Base-by-base conservation (phyloP, 2,329 filamentous ascomycete genomes). In the Tothia fuscella region DNA sequence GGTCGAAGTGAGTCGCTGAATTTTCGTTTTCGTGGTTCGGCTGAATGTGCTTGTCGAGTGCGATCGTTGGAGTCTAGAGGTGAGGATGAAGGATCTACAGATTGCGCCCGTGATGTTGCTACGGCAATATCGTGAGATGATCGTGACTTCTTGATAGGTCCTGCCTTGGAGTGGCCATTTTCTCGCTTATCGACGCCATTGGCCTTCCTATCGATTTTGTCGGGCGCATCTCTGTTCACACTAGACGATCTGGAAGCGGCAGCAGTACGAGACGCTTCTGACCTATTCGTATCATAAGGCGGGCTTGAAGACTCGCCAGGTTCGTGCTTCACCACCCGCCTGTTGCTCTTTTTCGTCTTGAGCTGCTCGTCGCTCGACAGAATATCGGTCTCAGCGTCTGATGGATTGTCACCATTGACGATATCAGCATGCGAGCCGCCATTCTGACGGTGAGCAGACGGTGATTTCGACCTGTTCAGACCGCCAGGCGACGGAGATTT, bases 361-460 rank as follows among this genome's bases (percentile, higher is more conserved):
- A 63, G 58, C 24, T 62, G 57, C 22, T 38, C 41, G 37, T 51
- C 47, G 49, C 50, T 48, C n/a, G 56, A 61, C 37, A 67, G 57
- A 28, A 69, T 64, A 44, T 68, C 60, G 24, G 67, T 70, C 54
- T 70, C 67, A 39, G 66, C 67, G 53, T 70, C 67, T 13, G 65
- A 68, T 48, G 66, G 63, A 48, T 60, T 61, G 41, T 59, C 56
- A 25, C 56, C 60, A 45, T 62, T 31, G 28, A 13, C 16, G 10
- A 13, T 20, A 21, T 22, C 22, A 14, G 36, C 14, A n/a, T 29
- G 29, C 7, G 26, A 24, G 38, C 29, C 24, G 14, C 43, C 43
- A 40, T 43, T 43, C 19, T 28, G 17, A 21, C 24, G 21, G 12
- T 26, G 28, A 20, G 36, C 19, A 20, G 43, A 45, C 34, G 20